phyloP scores from a whole-genome alignment of 306 rosid genomes.

The Herpetospermum pedunculosum region DNA sequence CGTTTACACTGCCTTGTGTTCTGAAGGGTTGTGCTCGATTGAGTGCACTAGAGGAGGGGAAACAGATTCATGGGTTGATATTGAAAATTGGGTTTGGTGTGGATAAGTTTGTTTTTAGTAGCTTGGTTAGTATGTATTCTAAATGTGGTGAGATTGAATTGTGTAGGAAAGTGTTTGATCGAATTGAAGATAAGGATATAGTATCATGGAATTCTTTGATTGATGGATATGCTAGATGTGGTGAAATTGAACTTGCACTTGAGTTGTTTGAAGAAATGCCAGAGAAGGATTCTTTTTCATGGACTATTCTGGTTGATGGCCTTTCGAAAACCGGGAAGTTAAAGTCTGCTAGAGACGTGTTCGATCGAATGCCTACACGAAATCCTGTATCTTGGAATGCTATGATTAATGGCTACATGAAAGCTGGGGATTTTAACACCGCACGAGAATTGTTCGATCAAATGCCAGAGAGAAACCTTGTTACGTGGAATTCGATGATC shows the following conservation, averaged over 20 bases:
- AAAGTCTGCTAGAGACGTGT: constrained; percentile 32
- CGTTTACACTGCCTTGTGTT: constrained; percentile 33
- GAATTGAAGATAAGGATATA: constrained; percentile 28
- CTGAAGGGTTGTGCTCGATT: constrained; percentile 45
- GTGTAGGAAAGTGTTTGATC: constrained; percentile 35
- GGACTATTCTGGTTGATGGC: constrained; percentile 46
- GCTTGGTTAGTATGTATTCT: constrained; percentile 41
- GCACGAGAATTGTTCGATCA: constrained; percentile 29
- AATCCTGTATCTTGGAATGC: constrained; percentile 47
- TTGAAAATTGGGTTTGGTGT: constrained; percentile 34
- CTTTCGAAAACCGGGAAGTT: constrained; percentile 35
- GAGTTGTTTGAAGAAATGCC: constrained; percentile 39
- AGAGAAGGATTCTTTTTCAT: constrained; percentile 30
- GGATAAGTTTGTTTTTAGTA: constrained; percentile 45
- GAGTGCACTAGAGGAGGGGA: constrained; percentile 32
- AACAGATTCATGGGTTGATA: constrained; percentile 38
- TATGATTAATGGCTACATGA: constrained; percentile 50
- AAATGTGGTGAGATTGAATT: constrained; percentile 39
- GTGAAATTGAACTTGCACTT: constrained; percentile 28
- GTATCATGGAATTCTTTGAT: constrained; percentile 41
- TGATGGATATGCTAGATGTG: constrained; percentile 40
- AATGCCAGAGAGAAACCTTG: constrained; percentile 27
- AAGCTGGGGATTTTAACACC: constrained; percentile 21
- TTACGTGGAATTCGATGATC: constrained; percentile 49
- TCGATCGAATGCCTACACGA: constrained; percentile 37